These are phyloP conservation scores for Onygenales sp. DNA, from an alignment of 2,329 filamentous ascomycete species.

Conservation along the genomic window DNA sequence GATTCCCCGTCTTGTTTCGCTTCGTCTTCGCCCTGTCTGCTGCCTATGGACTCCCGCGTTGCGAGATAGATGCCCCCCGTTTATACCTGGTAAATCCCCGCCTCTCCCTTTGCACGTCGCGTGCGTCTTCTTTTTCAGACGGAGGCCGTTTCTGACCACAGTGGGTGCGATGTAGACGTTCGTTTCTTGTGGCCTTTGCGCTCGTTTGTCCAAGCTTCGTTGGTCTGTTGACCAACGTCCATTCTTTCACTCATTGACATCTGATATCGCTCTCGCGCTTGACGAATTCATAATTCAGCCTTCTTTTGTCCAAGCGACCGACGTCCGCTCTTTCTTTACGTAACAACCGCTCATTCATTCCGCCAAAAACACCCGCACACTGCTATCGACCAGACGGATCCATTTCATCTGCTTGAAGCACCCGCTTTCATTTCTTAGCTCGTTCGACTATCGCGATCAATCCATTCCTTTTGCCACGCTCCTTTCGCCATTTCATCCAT, in stretches of 20 bases:
- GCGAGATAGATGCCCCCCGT: background rate
- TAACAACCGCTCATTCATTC: background rate
- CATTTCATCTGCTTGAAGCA: conserved; percentile 2
- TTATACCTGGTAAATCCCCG: background rate
- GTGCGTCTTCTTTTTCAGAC: background rate
- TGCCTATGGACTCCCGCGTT: background rate
- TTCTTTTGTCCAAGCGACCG: background rate
- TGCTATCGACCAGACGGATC: background rate
- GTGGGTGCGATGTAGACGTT: background rate
- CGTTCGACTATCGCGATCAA: background rate
- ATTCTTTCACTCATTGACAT: conserved; percentile 9
- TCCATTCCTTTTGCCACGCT: background rate
- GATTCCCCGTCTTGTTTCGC: background rate
- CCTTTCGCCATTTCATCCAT: background rate
- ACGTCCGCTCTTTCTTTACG: background rate
- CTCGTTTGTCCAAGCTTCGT: background rate
- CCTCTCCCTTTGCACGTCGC: background rate
- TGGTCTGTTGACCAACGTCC: conserved; percentile 11
- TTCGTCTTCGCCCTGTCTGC: background rate
- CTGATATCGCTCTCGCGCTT: background rate
- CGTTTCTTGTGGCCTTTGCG: background rate
- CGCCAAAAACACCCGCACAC: background rate
- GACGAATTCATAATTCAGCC: background rate
- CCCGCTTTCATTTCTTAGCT: background rate
- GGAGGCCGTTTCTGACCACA: background rate